Base-by-base conservation (phyloP, 2,329 filamentous ascomycete species). In the Albophoma yamanashiensis region DNA sequence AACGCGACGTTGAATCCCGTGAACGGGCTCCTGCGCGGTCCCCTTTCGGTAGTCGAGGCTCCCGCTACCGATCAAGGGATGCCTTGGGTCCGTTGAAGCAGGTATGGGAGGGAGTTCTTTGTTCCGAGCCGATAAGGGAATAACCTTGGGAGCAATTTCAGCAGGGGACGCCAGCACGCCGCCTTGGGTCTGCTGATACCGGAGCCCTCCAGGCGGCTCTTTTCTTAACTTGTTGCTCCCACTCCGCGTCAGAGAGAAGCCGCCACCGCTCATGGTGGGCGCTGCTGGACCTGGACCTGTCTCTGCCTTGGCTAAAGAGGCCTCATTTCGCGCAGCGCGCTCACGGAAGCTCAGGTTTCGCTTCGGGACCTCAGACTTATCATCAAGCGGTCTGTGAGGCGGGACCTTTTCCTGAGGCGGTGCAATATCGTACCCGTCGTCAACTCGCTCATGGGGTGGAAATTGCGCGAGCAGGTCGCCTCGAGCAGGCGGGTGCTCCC, bases 321-420 rank as follows among this genome's bases (percentile, higher is more conserved):
- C 65, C 25, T 80, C 77, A 56, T 76, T 76, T 62, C 75, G 76
- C 3, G 74, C 76, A 8, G 83, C 77, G 58, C 82, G 79, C 63
- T 86, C 83, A n/a, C 82, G 81, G 70, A 84, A 83, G 70, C 83
- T 87, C 47, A 84, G 67, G 58, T 83, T 83, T 57, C 82, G 79
- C 67, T 81, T 79, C 4, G 81, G 79, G 20, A 78, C 66, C 17
- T 70, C 72, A 11, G 73, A 68, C 9, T 65, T 62, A 34, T 66
- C 63, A 31, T 69, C 66, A 17, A 59, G 53, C n/a, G 58, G 64
- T 27, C 57, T 61, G 39, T 66, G 64, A 22, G 57, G 47, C 17
- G 62, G 60, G 9, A 61, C 34, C 53, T 63, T 59, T 15, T 66
- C 64, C 40, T 65, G 64, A 11, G 67, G 65, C n/a, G 66, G 64